Percentiles rank a stretch among this genome's conserved stretches.
phyloP scores from a whole-genome alignment of 164 flowering plant genomes.

The Macadamia integrifolia region DNA sequence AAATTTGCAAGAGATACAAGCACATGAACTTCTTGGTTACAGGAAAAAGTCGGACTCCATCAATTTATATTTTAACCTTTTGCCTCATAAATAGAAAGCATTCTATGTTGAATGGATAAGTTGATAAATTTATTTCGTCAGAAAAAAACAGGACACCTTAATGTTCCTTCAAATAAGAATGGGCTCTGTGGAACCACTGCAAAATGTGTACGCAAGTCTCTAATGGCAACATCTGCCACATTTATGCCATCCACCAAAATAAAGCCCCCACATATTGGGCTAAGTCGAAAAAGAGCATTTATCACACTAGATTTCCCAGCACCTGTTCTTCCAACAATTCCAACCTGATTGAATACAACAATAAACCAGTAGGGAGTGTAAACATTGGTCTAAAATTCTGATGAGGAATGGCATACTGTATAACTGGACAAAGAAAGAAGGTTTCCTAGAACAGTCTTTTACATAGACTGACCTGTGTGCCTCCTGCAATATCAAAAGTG shows the following conservation, averaged over 20 bases:
- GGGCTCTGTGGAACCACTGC: constrained; percentile 96
- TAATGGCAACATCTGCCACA: constrained; percentile 45
- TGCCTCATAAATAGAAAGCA: background rate
- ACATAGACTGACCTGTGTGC: constrained; percentile 48
- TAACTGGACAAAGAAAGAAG: background rate
- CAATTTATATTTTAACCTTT: background rate
- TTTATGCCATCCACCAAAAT: constrained; percentile 68
- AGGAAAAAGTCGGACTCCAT: background rate
- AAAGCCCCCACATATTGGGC: constrained; percentile 57
- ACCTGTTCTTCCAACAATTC: constrained; percentile 96
- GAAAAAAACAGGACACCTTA: constrained; percentile 38
- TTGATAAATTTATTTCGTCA: background rate
- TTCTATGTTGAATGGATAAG: background rate
- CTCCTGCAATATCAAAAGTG: constrained; percentile 59
- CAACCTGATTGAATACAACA: constrained; percentile 53
- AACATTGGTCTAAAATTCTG: background rate
- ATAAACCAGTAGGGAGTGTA: background rate
- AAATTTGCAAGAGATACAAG: constrained; percentile 9
- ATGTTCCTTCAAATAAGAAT: constrained; percentile 80
- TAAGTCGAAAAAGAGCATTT: constrained; percentile 87
- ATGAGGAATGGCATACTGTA: background rate
- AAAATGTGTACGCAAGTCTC: constrained; percentile 73
- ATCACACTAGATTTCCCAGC: constrained; percentile 96
- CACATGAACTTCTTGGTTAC: background rate
- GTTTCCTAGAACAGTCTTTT: background rate